Evolutionary conservation across 257 asterid species (phyloP).

Genomic region (Gentiana dahurica): DNA sequence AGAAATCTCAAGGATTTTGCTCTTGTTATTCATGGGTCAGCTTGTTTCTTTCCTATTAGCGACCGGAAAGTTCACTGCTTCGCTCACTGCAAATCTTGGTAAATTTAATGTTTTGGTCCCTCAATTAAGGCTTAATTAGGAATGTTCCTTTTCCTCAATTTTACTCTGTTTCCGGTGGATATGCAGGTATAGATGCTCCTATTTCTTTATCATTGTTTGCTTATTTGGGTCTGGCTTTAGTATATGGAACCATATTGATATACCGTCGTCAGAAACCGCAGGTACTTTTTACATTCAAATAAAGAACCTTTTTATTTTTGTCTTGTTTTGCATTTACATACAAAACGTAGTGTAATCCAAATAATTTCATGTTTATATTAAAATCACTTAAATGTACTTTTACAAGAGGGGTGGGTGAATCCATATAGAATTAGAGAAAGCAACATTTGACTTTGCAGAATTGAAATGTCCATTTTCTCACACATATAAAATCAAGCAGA

Average conservation of each 20-base stretch:
- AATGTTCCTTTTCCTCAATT: neutral
- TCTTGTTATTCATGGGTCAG: slow-evolving; percentile 45
- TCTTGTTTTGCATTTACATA: too few relatives aligned
- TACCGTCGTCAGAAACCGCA: slow-evolving; percentile 43
- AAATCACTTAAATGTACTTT: too few relatives aligned
- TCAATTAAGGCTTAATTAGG: neutral
- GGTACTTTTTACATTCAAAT: slow-evolving; percentile 17
- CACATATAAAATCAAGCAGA: too few relatives aligned
- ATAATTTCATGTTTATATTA: too few relatives aligned
- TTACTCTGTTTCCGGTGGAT: neutral
- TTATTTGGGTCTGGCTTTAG: slow-evolving; percentile 40
- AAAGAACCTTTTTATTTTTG: too few relatives aligned
- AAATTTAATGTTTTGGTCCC: neutral
- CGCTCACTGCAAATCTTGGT: slow-evolving; percentile 40
- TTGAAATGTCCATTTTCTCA: too few relatives aligned
- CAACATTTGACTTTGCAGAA: too few relatives aligned
- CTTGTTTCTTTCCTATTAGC: slow-evolving; percentile 40
- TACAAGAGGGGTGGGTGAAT: too few relatives aligned
- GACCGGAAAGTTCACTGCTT: slow-evolving; percentile 32
- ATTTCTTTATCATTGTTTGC: slow-evolving; percentile 52
- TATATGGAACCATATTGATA: slow-evolving; percentile 53
- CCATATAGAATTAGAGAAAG: too few relatives aligned
- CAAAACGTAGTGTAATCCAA: too few relatives aligned
- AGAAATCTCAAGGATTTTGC: slow-evolving; percentile 16
- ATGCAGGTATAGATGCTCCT: slow-evolving; percentile 57